A percentile compares a stretch with the other conserved stretches of the same genome.
phyloP scores from a whole-genome alignment of 139 green algal species.

The Asterochloris sp. region DNA sequence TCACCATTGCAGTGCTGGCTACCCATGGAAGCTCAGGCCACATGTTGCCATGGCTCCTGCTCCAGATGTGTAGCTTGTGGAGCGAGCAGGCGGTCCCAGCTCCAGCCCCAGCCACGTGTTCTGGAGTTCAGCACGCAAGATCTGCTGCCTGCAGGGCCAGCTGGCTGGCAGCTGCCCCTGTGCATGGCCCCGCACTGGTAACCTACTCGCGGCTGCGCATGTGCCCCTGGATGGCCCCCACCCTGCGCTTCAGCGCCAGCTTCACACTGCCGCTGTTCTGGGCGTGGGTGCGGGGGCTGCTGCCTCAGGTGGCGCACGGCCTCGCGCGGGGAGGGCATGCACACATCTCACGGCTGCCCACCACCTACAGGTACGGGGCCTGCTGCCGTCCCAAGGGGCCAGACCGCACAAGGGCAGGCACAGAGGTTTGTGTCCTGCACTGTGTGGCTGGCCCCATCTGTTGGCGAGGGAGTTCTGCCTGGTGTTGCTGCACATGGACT shows the following conservation, averaged over 20 bases:
- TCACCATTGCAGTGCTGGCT: too few species aligned
- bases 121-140: conserved; percentile 3
- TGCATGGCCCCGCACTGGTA: conserved; percentile 11
- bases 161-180: conserved; percentile 11
- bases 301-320: conserved; percentile 8
- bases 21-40: too few species aligned
- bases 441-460: background rate
- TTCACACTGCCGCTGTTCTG: conserved; percentile 14
- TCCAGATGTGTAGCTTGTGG: too few species aligned
- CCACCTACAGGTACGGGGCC: conserved; percentile 12
- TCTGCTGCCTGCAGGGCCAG: conserved; percentile 1
- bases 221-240: background rate
- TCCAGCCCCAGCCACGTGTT: background rate
- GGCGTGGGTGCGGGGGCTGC: conserved; percentile 9
- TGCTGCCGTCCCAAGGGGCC: background rate
- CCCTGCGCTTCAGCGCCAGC: conserved; percentile 2
- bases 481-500: background rate
- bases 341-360: background rate
- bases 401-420: background rate
- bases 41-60: too few species aligned
- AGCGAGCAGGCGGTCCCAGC: background rate
- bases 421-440: background rate
- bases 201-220: conserved; percentile 5
- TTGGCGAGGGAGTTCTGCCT: background rate
- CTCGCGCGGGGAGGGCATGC: background rate